phyloP scores from a whole-genome alignment of 208 protist species.

The Strigomonas galati region DNA sequence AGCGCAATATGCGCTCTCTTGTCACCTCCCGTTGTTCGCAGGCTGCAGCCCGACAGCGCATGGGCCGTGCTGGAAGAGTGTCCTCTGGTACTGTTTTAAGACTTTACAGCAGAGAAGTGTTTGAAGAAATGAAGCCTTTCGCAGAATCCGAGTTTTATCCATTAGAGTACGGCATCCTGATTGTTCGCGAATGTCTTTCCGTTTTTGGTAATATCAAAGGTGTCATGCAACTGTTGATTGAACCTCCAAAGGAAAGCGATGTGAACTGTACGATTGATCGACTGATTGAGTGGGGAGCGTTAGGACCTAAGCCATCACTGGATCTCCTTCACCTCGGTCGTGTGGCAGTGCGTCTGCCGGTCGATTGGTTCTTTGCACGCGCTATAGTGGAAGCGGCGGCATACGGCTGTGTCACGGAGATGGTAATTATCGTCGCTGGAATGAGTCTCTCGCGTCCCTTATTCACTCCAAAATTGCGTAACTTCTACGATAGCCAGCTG shows the following conservation, averaged over 20 bases:
- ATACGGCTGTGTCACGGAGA: constrained; percentile 20
- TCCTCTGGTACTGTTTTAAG: constrained; percentile 89
- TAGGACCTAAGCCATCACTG: constrained; percentile 8
- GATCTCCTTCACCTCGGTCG: constrained; percentile 15
- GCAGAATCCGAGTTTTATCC: constrained; percentile 25
- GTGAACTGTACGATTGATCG: constrained; percentile 11
- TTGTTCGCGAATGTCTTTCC: constrained; percentile 16
- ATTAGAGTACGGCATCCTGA: constrained; percentile 22
- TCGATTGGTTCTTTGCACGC: constrained; percentile 18
- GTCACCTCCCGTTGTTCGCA: constrained; percentile 28
- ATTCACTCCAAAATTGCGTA: too few relatives aligned
- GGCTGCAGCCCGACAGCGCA: constrained; percentile 92
- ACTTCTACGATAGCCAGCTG: constrained; percentile 14
- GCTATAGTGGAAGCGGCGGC: constrained; percentile 13
- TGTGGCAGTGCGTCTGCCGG: constrained; percentile 17
- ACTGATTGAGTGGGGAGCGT: constrained; percentile 21
- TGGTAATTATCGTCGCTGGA: constrained; percentile 21
- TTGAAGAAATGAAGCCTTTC: constrained; percentile 18
- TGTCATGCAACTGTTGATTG: constrained; percentile 21
- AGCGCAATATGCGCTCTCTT: constrained; percentile 16
- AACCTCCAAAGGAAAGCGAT: constrained; percentile 12
- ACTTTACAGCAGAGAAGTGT: constrained; percentile 67
- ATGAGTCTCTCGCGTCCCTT: constrained; percentile 11
- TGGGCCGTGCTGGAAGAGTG: constrained; percentile 95
- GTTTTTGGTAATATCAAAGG: constrained; percentile 14